Base-by-base conservation (phyloP, 176 grass and related monocot genomes). In the Carex scoparia region DNA sequence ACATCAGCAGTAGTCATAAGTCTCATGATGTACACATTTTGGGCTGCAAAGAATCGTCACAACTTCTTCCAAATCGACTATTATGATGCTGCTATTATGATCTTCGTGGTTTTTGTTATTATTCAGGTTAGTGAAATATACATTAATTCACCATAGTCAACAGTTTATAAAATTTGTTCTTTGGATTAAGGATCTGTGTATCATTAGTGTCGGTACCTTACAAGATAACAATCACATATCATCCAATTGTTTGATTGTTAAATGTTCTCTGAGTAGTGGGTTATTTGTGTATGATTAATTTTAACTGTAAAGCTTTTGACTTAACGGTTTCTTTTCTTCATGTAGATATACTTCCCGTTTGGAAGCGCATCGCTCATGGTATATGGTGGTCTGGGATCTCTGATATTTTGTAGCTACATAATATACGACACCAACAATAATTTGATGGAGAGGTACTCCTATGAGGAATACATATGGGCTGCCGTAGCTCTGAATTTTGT, bases 391-490 rank as follows among this genome's bases (percentile, higher is more conserved):
- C 31, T 97, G 0, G 92, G 90, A 0, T 86, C 92, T 35, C 84
- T 97, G 72, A n/a, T 97, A 37, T 97, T 97, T 87, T 94, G 85
- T 64, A 92, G 90, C 0, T 97, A 94, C 89, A 94, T 97, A 60
- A 85, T 97, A 79, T 94, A 97, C 48, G 94, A 97, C 65, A 97
- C 92, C 1, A 92, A 97, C 42, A 92, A 97, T 53, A 97, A 97
- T 61, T 86, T 97, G 84, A 97, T 97, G 56, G 91, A 94, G 86
- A 79, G 90, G 1, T 97, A 97, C 72, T 88, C 94, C 4, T 92
- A 97, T 77, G 90, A 97, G 51, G 94, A 97, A 83, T 97, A 97
- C 64, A 87, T 97, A 28, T 97, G 94, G 94, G 94, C 92, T 44
- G 90, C 94, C 10, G 86, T 94, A 37, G 87, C 90, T 11, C 87